These are phyloP conservation scores for Prunella vulgaris DNA, from an alignment of 257 asterid genomes.

Conservation along the genomic window DNA sequence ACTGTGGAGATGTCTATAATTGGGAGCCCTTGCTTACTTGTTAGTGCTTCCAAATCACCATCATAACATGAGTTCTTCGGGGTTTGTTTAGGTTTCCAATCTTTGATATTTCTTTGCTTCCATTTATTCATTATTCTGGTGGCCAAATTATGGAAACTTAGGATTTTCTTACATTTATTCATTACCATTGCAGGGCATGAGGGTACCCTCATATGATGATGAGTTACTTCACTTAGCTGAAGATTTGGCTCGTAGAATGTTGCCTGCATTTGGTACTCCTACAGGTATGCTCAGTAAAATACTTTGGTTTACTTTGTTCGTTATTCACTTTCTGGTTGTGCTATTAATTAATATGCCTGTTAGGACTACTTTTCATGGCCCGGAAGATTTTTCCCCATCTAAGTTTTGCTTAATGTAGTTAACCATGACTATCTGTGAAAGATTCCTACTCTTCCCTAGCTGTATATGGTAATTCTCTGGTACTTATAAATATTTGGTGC, in stretches of 20 bases:
- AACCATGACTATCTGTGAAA: neutral
- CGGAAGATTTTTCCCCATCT: neutral
- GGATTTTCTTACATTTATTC: neutral
- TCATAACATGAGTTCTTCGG: neutral
- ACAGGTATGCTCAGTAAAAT: conserved; percentile 56
- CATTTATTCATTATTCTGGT: neutral
- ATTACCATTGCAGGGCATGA: conserved; percentile 74
- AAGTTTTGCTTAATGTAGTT: neutral
- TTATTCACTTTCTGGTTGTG: neutral
- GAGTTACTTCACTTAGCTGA: conserved; percentile 89
- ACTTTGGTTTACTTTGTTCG: neutral
- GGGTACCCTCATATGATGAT: conserved; percentile 76
- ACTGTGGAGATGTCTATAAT: conserved; percentile 94
- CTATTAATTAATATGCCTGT: neutral
- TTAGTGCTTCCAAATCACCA: conserved; percentile 54
- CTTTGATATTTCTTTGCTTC: neutral
- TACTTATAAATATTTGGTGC: conserved; percentile 30
- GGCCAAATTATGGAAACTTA: neutral
- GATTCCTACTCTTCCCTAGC: neutral
- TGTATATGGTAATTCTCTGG: conserved; percentile 7
- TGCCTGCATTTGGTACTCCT: conserved; percentile 99
- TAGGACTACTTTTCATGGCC: too few species aligned
- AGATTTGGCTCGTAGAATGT: conserved; percentile 86
- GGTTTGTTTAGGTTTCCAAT: neutral
- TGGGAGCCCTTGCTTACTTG: conserved; percentile 88